Evolutionary conservation across 2,329 filamentous ascomycete genomes (phyloP), one percentile per base, ranked within the genome.

Genomic region (Paecilomyces sp.): DNA sequence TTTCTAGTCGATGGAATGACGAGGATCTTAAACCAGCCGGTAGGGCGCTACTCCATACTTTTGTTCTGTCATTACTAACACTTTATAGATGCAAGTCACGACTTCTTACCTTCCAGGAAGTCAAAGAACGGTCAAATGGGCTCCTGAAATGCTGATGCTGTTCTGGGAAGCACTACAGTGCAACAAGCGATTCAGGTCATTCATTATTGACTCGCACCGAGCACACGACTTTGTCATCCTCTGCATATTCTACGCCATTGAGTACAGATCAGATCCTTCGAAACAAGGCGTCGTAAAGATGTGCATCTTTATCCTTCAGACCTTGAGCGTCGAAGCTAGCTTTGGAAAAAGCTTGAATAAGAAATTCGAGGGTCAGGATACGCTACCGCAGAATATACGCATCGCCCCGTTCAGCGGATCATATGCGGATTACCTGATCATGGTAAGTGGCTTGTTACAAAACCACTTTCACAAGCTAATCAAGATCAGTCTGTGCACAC

Each of bases 101-200:
- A 85, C 85, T 11, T 93, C 92, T 0, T 97, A 96, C 72, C 85
- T 97, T 1, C 92, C 93, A 0, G 91, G 92, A 3, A 88, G 88
- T 47, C 91, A 95, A 68, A 85, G 88, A 55, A 85, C 89, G 0
- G 80, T 91, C 57, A 91, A 90, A 70, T 96, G 93, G 82, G 91
- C 92, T 0, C 92, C 94, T 1, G 94, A 99, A 75, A 95, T 95
- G 79, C 87, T 97, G 58, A 94, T 97, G 84, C 82, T 99, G 1
- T 97, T 97, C 71, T 99, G 94, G 94, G 94, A 99, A 78, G 86
- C 91, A 41, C 86, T 94, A 3, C 94, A 99, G 75, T 97, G 93
- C 82, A 99, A 99, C 77, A 97, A 96, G 77, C 85, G 93, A 61
- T 99, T 99, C 77, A 85, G 94, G 33, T 91, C 92, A 1, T 99